Evolutionary conservation across 306 rosid genomes (phyloP).

Genomic region (Chamaecrista fasciculata): DNA sequence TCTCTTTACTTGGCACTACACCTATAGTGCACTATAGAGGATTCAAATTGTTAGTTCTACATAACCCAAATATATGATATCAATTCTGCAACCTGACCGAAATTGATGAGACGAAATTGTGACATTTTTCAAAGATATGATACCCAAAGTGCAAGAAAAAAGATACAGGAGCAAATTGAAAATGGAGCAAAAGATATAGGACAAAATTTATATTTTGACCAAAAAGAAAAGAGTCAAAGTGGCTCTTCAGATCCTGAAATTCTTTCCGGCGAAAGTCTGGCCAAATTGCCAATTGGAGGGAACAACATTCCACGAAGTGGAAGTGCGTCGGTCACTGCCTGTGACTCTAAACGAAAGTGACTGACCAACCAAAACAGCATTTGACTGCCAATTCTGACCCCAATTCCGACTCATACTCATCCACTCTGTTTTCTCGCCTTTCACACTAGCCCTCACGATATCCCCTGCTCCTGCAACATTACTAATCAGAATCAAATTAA

Average conservation of each 20-base stretch:
- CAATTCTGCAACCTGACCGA: too few species aligned
- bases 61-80: too few species aligned
- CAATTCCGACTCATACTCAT: constrained; percentile 50
- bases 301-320: constrained; percentile 50
- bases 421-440: constrained; percentile 49
- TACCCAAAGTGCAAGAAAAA: too few species aligned
- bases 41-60: too few species aligned
- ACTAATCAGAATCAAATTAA: constrained; percentile 48
- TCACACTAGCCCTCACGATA: constrained; percentile 41
- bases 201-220: too few species aligned
- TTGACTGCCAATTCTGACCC: constrained; percentile 59
- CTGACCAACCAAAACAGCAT: constrained; percentile 39
- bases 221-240: too few species aligned
- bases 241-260: constrained; percentile 34
- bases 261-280: constrained; percentile 50
- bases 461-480: constrained; percentile 65
- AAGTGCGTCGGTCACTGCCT: constrained; percentile 45
- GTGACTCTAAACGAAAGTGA: constrained; percentile 54
- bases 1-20: too few species aligned
- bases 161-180: too few species aligned
- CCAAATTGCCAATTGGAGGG: constrained; percentile 57
- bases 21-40: too few species aligned
- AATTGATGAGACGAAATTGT: too few species aligned
- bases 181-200: too few species aligned
- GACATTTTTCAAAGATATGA: too few species aligned